Evolutionary conservation across 169 alveolate genomes (phyloP), one percentile per base, ranked within the genome.

Genomic region (Plasmodium cynomolgi): DNA sequence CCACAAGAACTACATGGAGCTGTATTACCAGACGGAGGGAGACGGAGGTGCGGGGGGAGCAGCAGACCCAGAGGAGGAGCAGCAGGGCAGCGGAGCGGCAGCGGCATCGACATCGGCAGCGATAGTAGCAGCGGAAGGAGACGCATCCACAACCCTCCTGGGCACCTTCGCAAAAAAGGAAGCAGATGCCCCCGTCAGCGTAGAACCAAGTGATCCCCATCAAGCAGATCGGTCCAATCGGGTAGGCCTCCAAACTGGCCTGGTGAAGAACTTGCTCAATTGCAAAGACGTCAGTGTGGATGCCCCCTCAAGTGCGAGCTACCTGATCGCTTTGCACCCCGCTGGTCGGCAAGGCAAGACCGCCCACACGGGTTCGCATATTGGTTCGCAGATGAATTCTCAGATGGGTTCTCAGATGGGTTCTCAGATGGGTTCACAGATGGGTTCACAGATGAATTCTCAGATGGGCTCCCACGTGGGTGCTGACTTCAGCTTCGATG

Each of bases 1-100:
- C 23, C 92, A 84, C 31, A 84, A 71, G 75, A 37, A 84, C n/a
- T 84, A 84, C 37, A 68, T 84, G 56, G 75, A 84, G 26, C n/a
- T 84, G 50, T 84, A 34, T 71, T 68, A 71, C 50, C 47, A 41
- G 74, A 72, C 62, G 13, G 29, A 41, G 26, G 39, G 44, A 3
- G 72, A 34, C 23, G 73, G 33, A 23, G 20, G 5, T 15, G 54
- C 20, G 3, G 11, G 8, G n/a, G 39, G n/a, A 23, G 72, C 9
- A 20, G 75, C 37, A 62, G 34, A n/a, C n/a, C n/a, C n/a, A n/a
- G n/a, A n/a, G n/a, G n/a, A n/a, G n/a, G n/a, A n/a, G n/a, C n/a
- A n/a, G n/a, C n/a, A n/a, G n/a, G n/a, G n/a, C n/a, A n/a, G n/a
- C n/a, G n/a, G n/a, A n/a, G n/a, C n/a, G n/a, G n/a, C n/a, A n/a